Evolutionary conservation across 108 stramenopile species (phyloP), one percentile per base, ranked within the genome.

Genomic region (Cyclotella baltica): DNA sequence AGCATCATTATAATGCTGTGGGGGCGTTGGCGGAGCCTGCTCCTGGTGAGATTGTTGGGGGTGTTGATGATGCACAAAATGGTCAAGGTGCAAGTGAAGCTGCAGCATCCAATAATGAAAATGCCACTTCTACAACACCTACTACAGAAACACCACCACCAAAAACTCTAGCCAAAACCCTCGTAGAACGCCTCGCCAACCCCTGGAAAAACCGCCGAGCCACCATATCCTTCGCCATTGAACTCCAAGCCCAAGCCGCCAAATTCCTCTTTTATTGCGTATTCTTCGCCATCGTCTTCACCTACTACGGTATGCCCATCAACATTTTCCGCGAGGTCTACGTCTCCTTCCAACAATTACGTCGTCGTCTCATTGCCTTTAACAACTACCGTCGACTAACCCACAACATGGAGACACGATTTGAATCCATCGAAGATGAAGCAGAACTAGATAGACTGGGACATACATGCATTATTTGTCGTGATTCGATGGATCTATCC

Each of bases 401-500:
- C 56, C 77, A 88, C 36, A 97, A 91, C 56, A 96, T 99, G 96
- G 85, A 93, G n/a, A 92, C 90, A 68, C 91, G 95, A 27, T 98
- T 99, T 76, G 90, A 91, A 34, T 78, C 77, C 58, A 94, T 95
- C 15, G 87, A 88, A 25, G 88, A 90, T 16, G 90, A 93, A 40
- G 96, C 97, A 40, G 96, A 98, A 65, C 78, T 98, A 48, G 90
- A 91, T 51, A 92, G 85, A 47, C 77, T 88, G 15, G 96, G 94
- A 4, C 83, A 88, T n/a, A 90, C 85, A 11, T 99, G 98, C 72
- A 97, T 99, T 77, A 98, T 99, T 77, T 99, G 98, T 87, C 96
- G 98, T 6, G 98, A 99, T 75, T 82, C 81, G 59, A 99, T 99
- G 98, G 98, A 94, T 40, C 80, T 91, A 10, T 56, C 70, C 25